A percentile compares a stretch with the other conserved stretches of the same genome.
These are phyloP conservation scores for Kwoniella dendrophila DNA, from an alignment of 768 basidiomycete species.

Conservation along the genomic window DNA sequence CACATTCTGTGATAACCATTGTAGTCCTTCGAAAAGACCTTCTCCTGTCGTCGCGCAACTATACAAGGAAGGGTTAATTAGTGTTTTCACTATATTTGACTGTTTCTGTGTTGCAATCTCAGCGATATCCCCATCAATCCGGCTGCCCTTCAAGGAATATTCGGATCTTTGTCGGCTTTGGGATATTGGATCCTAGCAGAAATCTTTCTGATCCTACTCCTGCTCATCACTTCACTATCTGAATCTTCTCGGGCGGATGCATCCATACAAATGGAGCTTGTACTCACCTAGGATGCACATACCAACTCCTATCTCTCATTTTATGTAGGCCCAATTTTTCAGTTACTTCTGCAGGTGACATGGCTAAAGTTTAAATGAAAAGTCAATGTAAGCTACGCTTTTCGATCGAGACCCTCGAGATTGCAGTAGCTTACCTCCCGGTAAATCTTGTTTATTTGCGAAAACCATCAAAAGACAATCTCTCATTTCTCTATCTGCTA, in stretches of 20 bases:
- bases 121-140: background rate
- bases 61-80: slow-evolving; percentile 10
- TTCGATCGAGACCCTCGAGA: no score
- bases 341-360: slow-evolving; percentile 99
- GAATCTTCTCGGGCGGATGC: background rate
- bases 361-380: slow-evolving; percentile 62
- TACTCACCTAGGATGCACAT: slow-evolving; percentile 92
- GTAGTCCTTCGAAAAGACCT: slow-evolving; percentile 93
- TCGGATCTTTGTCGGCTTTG: no score
- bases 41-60: slow-evolving; percentile 97
- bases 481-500: slow-evolving; percentile 97
- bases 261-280: background rate
- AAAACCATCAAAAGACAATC: slow-evolving; percentile 97
- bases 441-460: slow-evolving; percentile 98
- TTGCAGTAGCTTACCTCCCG: slow-evolving; percentile 90
- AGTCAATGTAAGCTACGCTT: background rate
- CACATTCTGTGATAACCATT: slow-evolving; percentile 96
- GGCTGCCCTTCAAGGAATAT: background rate
- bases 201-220: no score
- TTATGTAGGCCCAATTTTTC: slow-evolving; percentile 92
- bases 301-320: slow-evolving; percentile 98
- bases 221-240: no score
- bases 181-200: no score
- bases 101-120: background rate
- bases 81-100: no score